Evolutionary conservation across 495 filamentous ascomycete species (phyloP).

Genomic region (Podospora pseudopauciseta): DNA sequence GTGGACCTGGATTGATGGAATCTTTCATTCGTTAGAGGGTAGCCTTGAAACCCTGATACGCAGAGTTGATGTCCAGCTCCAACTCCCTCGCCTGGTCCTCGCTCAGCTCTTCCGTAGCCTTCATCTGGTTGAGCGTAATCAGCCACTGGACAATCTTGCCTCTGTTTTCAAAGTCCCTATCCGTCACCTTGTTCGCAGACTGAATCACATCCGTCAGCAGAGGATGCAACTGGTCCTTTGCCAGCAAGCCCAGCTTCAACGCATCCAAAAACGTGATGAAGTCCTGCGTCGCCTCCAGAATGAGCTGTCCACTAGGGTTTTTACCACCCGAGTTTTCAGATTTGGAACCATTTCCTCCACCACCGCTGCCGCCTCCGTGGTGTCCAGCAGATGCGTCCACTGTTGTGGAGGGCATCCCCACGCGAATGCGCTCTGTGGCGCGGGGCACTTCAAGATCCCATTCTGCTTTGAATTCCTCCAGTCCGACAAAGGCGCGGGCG

Average conservation of each 20-base stretch:
- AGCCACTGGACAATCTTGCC: constrained; percentile 98
- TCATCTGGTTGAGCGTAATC: constrained; percentile 95
- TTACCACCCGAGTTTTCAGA: constrained; percentile 46
- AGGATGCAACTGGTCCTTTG: constrained; percentile 94
- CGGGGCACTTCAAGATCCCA: constrained; percentile 94
- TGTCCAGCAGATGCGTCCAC: constrained; percentile 46
- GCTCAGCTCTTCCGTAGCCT: constrained; percentile 82
- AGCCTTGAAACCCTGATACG: constrained; percentile 85
- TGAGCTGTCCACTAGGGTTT: constrained; percentile 66
- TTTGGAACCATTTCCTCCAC: constrained; percentile 39
- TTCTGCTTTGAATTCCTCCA: constrained; percentile 89
- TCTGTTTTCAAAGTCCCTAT: constrained; percentile 85
- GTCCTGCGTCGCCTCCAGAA: constrained; percentile 86
- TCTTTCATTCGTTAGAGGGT: constrained; percentile 32
- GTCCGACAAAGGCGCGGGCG: constrained; percentile 71
- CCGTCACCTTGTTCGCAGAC: constrained; percentile 92
- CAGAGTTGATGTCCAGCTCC: constrained; percentile 81
- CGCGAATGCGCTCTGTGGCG: constrained; percentile 86
- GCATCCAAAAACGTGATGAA: constrained; percentile 99
- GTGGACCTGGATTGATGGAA: too few species aligned
- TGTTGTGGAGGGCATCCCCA: constrained; percentile 72
- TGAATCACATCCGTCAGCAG: constrained; percentile 92
- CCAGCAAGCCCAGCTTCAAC: constrained; percentile 77
- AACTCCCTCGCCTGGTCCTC: constrained; percentile 86
- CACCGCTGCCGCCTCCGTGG: constrained; percentile 3